Base-by-base conservation (phyloP, 345 rosid species). In the Gossypium arboreum region DNA sequence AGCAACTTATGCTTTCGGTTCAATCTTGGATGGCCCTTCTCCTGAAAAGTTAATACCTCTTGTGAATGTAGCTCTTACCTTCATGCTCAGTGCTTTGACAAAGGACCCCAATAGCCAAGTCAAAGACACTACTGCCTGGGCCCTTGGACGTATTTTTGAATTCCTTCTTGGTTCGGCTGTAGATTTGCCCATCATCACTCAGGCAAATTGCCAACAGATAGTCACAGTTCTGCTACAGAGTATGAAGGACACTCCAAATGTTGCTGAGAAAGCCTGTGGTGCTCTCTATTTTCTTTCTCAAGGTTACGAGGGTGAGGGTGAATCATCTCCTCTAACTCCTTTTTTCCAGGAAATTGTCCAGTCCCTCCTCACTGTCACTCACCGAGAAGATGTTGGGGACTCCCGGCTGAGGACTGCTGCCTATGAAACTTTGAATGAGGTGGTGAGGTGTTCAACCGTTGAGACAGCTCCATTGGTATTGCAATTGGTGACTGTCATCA, bases 131-230 rank as follows among this genome's bases (percentile, higher is more conserved):
- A 85, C 88, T 16, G 88, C 88, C 7, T 85, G 88, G 95, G 86
- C 95, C 56, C 86, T 90, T 73, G 95, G 95, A 25, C 84, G 95
- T 76, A 90, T 90, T 63, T 90, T 90, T 66, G 95, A 90, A 81
- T 90, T 88, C 61, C 86, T 90, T 16, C 93, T 87, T 75, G 93
- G 95, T 71, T 88, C 91, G 57, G 81, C 87, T 71, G 24, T 87
- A 12, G 93, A 83, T 77, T 79, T 88, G 62, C 89, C 91, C 4
- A 83, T 90, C 72, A 88, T 90, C 61, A 88, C 86, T 34, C 91
- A 78, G 73, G 85, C 84, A 47, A 90, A 90, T 85, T 90, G 95
- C 80, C 95, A 90, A 78, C 95, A 87, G 77, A 90, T 90, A 22
- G 81, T 88, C 34, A 87, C 88, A 3, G 93, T 90, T 58, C 85